These are phyloP conservation scores for Trematosphaeria pertusa DNA, from an alignment of 2,329 filamentous ascomycete genomes.

Conservation along the genomic window DNA sequence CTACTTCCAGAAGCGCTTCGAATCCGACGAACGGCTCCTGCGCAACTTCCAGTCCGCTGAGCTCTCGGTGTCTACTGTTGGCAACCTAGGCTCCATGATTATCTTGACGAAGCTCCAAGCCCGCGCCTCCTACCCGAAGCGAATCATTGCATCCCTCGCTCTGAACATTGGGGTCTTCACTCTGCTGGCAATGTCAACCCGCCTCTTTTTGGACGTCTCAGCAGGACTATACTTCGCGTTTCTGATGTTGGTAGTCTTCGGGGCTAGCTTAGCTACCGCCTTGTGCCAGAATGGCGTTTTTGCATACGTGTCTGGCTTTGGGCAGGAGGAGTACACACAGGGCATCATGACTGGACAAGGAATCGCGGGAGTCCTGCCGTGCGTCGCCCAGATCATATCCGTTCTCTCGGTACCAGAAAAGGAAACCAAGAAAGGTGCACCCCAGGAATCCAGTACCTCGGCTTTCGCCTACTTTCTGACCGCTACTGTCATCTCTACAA, in stretches of 20 bases:
- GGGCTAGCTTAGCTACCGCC: slow-evolving; percentile 80
- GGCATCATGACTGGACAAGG: slow-evolving; percentile 96
- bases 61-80: slow-evolving; percentile 82
- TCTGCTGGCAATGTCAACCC: slow-evolving; percentile 81
- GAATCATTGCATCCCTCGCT: slow-evolving; percentile 78
- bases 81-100: slow-evolving; percentile 78
- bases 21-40: slow-evolving; percentile 71
- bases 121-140: slow-evolving; percentile 83
- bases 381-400: slow-evolving; percentile 83
- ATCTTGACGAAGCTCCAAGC: slow-evolving; percentile 81
- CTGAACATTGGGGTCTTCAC: slow-evolving; percentile 81
- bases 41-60: slow-evolving; percentile 90
- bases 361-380: slow-evolving; percentile 87
- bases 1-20: slow-evolving; percentile 88
- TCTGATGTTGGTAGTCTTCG: slow-evolving; percentile 79
- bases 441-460: slow-evolving; percentile 64
- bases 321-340: slow-evolving; percentile 87
- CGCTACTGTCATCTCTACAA: slow-evolving; percentile 75
- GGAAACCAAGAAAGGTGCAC: slow-evolving; percentile 43
- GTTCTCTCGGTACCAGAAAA: slow-evolving; percentile 69
- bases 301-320: slow-evolving; percentile 87
- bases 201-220: slow-evolving; percentile 67
- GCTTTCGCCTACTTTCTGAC: slow-evolving; percentile 93
- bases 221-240: slow-evolving; percentile 78
- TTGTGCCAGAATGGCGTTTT: slow-evolving; percentile 94